Percentiles rank a stretch among this genome's conserved stretches.
Evolutionary conservation across 2,329 filamentous ascomycete genomes (phyloP).

Genomic region (Apiospora koreana): DNA sequence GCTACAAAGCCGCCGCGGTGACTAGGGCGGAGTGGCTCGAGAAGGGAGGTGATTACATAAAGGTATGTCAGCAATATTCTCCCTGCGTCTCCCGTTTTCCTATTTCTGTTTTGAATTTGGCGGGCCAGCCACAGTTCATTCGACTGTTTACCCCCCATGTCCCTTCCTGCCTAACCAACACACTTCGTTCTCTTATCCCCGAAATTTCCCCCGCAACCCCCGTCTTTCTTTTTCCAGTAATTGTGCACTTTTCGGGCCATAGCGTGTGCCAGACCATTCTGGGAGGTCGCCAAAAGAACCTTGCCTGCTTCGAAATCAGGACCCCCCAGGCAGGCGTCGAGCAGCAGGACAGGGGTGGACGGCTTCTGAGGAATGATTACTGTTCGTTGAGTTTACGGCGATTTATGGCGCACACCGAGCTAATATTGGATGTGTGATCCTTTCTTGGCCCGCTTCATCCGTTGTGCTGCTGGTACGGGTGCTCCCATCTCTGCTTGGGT

Average conservation of each 20-base stretch:
- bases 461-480: background rate
- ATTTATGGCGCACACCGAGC: background rate
- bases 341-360: background rate
- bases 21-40: conserved; percentile 83
- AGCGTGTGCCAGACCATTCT: background rate
- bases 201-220: background rate
- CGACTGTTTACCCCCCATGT: background rate
- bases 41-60: conserved; percentile 92
- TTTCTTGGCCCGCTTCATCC: background rate
- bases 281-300: background rate
- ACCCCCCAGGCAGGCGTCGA: background rate
- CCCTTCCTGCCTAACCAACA: background rate
- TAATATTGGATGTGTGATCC: background rate
- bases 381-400: conserved; percentile 2
- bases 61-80: conserved; percentile 52
- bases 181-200: background rate
- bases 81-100: conserved; percentile 13
- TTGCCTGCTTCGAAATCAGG: background rate
- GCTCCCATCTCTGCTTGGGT: background rate
- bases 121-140: background rate
- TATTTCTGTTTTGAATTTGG: background rate
- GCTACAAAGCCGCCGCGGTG: conserved; percentile 66
- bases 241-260: background rate
- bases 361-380: background rate
- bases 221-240: background rate